These are phyloP conservation scores for Symbiodinium pilosum DNA, from an alignment of 73 alveolate genomes.

Conservation along the genomic window DNA sequence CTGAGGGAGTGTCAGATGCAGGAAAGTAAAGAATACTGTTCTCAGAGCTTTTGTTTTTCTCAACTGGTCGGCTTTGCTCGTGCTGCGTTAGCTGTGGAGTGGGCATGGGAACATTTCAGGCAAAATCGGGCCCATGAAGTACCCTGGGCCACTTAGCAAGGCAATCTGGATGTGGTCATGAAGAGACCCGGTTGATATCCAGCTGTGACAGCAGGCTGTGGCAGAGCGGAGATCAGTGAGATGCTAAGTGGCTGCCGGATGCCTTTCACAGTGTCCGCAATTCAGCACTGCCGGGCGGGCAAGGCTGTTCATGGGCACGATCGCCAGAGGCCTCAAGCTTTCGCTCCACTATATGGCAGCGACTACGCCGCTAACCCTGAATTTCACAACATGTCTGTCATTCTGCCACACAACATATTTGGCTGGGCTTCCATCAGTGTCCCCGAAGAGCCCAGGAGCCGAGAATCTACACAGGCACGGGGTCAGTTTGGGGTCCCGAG, in stretches of 20 bases:
- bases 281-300: no score
- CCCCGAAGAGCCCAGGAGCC: slow-evolving; percentile 76
- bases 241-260: background rate
- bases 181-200: background rate
- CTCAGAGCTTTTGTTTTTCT: no score
- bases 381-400: background rate
- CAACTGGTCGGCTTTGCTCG: no score
- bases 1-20: background rate
- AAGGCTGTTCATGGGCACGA: no score
- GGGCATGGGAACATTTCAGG: no score
- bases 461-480: slow-evolving; percentile 60
- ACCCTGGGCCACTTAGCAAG: background rate
- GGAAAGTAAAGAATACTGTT: no score
- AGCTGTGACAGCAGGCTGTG: no score
- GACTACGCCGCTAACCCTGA: slow-evolving; percentile 2
- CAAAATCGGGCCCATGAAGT: background rate
- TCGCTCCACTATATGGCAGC: slow-evolving; percentile 61
- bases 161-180: background rate
- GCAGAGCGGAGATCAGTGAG: background rate
- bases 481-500: background rate
- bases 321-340: slow-evolving; percentile 49
- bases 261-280: no score
- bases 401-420: background rate
- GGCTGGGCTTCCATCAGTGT: no score
- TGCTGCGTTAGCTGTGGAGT: no score